phyloP scores from a whole-genome alignment of 371 early-diverging fungal species.

The Syncephalastrum sp. region DNA sequence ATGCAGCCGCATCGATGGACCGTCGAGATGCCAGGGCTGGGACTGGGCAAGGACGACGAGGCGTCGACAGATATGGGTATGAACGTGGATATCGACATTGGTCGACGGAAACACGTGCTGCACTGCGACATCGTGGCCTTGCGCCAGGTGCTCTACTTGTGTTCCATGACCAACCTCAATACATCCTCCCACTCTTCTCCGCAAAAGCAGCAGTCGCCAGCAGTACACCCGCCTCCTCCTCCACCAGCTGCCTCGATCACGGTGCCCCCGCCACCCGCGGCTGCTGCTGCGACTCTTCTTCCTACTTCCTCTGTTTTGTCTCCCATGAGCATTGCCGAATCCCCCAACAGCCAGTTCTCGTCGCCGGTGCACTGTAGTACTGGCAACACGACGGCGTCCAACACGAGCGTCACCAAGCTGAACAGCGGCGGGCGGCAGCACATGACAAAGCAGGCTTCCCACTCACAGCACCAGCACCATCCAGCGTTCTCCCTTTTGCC shows the following conservation, averaged over 20 bases:
- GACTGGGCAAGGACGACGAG: conserved; percentile 19
- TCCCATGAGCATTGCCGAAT: conserved; percentile 5
- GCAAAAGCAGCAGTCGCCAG: not conserved
- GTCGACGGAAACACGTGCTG: conserved; percentile 27
- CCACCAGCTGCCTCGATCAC: not conserved
- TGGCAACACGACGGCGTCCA: not conserved
- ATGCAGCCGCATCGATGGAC: conserved; percentile 16
- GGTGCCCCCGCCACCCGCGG: conserved; percentile 3
- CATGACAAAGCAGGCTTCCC: no score
- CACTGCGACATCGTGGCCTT: conserved; percentile 34
- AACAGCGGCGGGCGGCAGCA: not conserved
- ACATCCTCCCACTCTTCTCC: not conserved
- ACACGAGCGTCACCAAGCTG: not conserved
- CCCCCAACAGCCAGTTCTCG: conserved; percentile 3
- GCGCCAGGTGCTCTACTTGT: conserved; percentile 32
- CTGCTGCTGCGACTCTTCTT: not conserved
- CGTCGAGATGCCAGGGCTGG: conserved; percentile 25
- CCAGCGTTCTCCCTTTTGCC: no score
- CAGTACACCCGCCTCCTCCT: not conserved
- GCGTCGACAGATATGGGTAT: conserved; percentile 22
- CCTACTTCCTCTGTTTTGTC: not conserved
- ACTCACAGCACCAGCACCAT: no score
- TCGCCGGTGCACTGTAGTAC: conserved; percentile 7
- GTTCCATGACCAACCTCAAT: conserved; percentile 10
- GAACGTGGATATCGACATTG: conserved; percentile 37